A percentile compares a stretch with the other conserved stretches of the same genome.
Evolutionary conservation across 495 filamentous ascomycete genomes (phyloP).

Genomic region (Aspergillus egyptiacus): DNA sequence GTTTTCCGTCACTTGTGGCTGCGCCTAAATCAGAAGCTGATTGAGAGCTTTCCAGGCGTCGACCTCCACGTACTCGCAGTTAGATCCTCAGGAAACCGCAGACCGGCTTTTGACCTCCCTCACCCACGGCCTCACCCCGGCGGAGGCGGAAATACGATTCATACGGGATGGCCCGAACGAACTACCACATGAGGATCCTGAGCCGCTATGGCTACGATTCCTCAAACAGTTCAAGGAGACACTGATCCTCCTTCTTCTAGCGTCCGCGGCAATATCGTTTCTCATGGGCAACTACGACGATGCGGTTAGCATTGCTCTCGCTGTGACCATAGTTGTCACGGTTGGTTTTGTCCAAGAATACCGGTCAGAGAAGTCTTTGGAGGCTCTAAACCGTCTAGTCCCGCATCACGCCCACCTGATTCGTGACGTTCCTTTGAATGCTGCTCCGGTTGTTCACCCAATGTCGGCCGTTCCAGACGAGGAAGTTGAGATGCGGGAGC

Average conservation of each 20-base stretch:
- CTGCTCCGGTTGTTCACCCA: constrained; percentile 21
- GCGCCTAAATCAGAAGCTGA: constrained; percentile 4
- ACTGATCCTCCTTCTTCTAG: constrained; percentile 82
- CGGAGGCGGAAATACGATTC: constrained; percentile 73
- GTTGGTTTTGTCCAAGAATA: constrained; percentile 98
- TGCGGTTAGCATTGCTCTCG: constrained; percentile 88
- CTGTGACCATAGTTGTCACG: constrained; percentile 92
- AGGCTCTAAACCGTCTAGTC: constrained; percentile 87
- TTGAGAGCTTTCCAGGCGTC: constrained; percentile 36
- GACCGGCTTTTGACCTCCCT: constrained; percentile 76
- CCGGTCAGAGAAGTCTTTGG: constrained; percentile 93
- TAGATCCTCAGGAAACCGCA: constrained; percentile 72
- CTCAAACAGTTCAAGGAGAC: constrained; percentile 93
- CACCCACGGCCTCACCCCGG: constrained; percentile 67
- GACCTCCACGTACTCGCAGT: constrained; percentile 55
- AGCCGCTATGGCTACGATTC: constrained; percentile 92
- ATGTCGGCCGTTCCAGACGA: constrained; percentile 31
- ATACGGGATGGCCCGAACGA: constrained; percentile 86
- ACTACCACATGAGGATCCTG: constrained; percentile 85
- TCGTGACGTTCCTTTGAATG: constrained; percentile 43
- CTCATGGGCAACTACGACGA: constrained; percentile 94
- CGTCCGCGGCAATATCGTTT: constrained; percentile 82
- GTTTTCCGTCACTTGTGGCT: background rate
- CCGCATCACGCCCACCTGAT: constrained; percentile 92
- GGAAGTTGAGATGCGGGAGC: constrained; percentile 37